Percentiles rank a stretch among this genome's conserved stretches.
Conservation (phyloP, 768 basidiomycete species). For the Clavaria fumosa region DNA sequence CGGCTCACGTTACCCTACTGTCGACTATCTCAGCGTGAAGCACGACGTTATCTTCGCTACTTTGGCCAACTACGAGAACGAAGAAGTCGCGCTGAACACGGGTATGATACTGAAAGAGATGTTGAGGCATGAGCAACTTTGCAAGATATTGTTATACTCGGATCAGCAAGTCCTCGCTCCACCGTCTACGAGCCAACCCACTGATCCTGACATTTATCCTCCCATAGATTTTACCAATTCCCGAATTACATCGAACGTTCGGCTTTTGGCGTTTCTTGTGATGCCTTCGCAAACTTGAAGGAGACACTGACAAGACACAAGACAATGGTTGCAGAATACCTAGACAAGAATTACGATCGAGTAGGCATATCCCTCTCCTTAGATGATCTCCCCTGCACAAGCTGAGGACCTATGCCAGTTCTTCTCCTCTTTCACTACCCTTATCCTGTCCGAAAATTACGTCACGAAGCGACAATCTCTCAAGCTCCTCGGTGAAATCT, state of each 20-base stretch:
- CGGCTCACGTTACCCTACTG: slow-evolving; percentile 87
- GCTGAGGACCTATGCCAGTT: slow-evolving; percentile 37
- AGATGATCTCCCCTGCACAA: slow-evolving; percentile 5
- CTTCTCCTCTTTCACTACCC: slow-evolving; percentile 86
- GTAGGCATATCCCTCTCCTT: slow-evolving; percentile 28
- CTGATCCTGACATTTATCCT: slow-evolving; percentile 5
- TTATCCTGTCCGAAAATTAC: slow-evolving; percentile 89
- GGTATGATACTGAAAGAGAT: slow-evolving; percentile 98
- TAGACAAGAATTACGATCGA: slow-evolving; percentile 94
- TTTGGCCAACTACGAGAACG: slow-evolving; percentile 85
- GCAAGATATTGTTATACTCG: slow-evolving; percentile 80
- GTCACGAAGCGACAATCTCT: slow-evolving; percentile 99
- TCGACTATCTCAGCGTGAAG: slow-evolving; percentile 77
- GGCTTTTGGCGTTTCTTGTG: slow-evolving; percentile 95
- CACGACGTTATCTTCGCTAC: slow-evolving; percentile 66
- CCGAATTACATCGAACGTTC: slow-evolving; percentile 95
- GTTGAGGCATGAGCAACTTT: slow-evolving; percentile 82
- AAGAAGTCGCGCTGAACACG: slow-evolving; percentile 92
- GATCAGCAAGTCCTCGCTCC: slow-evolving; percentile 60
- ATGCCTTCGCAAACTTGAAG: slow-evolving; percentile 95
- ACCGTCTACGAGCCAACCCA: not conserved
- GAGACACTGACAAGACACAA: slow-evolving; percentile 96
- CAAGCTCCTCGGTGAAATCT: slow-evolving; percentile 93
- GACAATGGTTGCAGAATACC: slow-evolving; percentile 92
- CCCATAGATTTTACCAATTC: slow-evolving; percentile 80